Base-by-base conservation (phyloP, 352 stramenopile species). In the Globisporangium canariense region DNA sequence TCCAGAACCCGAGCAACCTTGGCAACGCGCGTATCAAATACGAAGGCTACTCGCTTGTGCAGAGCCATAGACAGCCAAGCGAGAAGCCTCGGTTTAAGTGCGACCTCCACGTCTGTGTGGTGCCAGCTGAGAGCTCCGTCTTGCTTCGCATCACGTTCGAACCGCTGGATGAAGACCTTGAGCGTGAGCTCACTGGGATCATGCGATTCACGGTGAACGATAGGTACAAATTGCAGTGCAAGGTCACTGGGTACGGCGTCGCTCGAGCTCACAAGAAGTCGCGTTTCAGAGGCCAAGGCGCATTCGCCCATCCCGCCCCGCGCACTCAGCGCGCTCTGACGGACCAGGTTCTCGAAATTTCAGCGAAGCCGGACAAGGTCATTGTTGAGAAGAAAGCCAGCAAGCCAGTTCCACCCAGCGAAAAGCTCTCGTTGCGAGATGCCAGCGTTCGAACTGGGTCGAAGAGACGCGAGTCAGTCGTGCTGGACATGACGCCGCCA, bases 141-240 rank as follows among this genome's bases (percentile, higher is more conserved):
- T 77, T 70, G 49, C 66, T 94, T 14, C 66, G 79, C 22, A 76
- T 94, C 10, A 89, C 77, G 10, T 94, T 89, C 55, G 79, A 88
- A 41, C 86, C 83, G 5, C 59, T 68, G 4, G 36, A 66, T 1
- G 50, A 60, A 1, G 86, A 91, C 60, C 63, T 79, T 0, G 73
- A 80, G 32, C 66, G 68, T 7, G 70, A 78, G 9, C 62, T 90
- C 0, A 65, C 65, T 0, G 83, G 69, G 6, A 62, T 76, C 52
- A 71, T 92, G 62, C 76, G 70, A 36, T 92, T 92, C 58, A 77
- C 67, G 2, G 79, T 92, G 8, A 92, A 92, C 63, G 81, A 90
- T 59, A 65, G 54, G 16, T 79, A 79, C 28, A 77, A 74, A 36
- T 46, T 92, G 41, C 69, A 83, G 54, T 92, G 83, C 64, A 68